Conservation (phyloP, 2,329 filamentous ascomycete species). For the Trematosphaeria pertusa region DNA sequence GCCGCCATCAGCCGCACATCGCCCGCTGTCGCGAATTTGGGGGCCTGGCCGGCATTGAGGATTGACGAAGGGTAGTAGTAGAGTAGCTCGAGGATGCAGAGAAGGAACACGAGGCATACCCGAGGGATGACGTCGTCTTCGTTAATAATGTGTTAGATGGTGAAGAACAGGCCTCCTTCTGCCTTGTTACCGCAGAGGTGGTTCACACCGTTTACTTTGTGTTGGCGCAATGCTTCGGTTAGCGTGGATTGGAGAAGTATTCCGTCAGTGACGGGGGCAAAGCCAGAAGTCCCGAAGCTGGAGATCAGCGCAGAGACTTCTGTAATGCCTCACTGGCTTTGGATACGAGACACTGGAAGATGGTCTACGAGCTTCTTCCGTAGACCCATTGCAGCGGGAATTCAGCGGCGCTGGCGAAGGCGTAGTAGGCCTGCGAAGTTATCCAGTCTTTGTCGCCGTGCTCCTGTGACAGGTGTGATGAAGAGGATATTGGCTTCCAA, state of each 20-base stretch:
- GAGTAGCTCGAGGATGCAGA: constrained; percentile 49
- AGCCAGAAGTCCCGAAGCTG: constrained; percentile 47
- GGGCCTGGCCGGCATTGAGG: constrained; percentile 26
- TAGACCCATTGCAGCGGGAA: constrained; percentile 28
- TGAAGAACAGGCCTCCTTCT: constrained; percentile 59
- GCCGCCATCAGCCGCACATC: constrained; percentile 55
- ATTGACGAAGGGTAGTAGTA: constrained; percentile 46
- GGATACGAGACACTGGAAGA: constrained; percentile 53
- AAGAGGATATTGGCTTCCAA: constrained; percentile 42
- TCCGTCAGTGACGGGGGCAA: constrained; percentile 54
- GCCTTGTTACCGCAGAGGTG: constrained; percentile 55
- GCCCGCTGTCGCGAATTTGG: constrained; percentile 40
- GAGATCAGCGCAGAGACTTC: constrained; percentile 47
- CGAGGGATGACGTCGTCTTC: constrained; percentile 50
- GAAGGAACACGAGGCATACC: constrained; percentile 53
- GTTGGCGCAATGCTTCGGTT: constrained; percentile 45
- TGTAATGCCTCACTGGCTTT: constrained; percentile 47
- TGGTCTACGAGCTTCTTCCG: constrained; percentile 33
- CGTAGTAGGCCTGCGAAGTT: constrained; percentile 56
- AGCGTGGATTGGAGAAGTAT: constrained; percentile 48
- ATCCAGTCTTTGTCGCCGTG: constrained; percentile 58
- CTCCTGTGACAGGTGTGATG: constrained; percentile 63
- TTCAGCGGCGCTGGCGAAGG: constrained; percentile 48
- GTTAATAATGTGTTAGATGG: constrained; percentile 52
- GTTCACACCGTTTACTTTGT: constrained; percentile 49